Conservation (phyloP, 2,329 filamentous ascomycete species). For the Monosporascus sp. region DNA sequence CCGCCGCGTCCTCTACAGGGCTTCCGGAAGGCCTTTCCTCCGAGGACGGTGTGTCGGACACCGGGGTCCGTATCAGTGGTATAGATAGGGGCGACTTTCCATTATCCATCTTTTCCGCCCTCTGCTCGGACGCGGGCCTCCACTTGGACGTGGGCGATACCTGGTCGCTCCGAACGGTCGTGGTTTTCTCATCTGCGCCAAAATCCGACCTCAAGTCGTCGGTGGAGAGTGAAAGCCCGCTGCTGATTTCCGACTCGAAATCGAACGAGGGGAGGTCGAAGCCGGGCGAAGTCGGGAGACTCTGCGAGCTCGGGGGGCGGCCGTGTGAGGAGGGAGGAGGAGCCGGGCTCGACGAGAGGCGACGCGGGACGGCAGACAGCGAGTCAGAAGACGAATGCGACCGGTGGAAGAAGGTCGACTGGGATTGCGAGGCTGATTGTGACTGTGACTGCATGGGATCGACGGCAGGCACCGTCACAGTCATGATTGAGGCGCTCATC, state of each 20-base stretch:
- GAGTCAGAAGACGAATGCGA: conserved; percentile 25
- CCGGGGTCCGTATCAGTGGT: conserved; percentile 47
- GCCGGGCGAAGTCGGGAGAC: conserved; percentile 31
- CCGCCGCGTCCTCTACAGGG: conserved; percentile 18
- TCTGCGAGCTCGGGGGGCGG: conserved; percentile 25
- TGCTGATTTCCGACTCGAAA: conserved; percentile 43
- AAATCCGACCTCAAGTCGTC: conserved; percentile 15
- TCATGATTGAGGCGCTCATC: conserved; percentile 36
- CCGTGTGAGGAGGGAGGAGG: conserved; percentile 3
- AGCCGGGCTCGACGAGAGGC: conserved; percentile 1
- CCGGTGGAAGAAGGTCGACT: conserved; percentile 16
- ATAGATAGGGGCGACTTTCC: conserved; percentile 43
- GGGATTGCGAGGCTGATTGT: conserved; percentile 12
- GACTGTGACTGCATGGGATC: conserved; percentile 26
- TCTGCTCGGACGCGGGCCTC: conserved; percentile 20
- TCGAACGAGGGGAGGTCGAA: conserved; percentile 52
- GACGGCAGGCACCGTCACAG: conserved; percentile 34
- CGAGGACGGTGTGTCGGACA: conserved; percentile 37
- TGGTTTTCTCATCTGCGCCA: conserved; percentile 22
- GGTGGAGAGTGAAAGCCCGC: conserved; percentile 35
- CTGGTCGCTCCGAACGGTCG: conserved; percentile 12
- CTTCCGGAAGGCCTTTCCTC: conserved; percentile 13
- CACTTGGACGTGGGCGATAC: conserved; percentile 19
- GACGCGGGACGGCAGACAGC: conserved; percentile 9
- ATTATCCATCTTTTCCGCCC: conserved; percentile 28